Evolutionary conservation across 495 filamentous ascomycete genomes (phyloP).

Genomic region (Pyronema omphalodes): DNA sequence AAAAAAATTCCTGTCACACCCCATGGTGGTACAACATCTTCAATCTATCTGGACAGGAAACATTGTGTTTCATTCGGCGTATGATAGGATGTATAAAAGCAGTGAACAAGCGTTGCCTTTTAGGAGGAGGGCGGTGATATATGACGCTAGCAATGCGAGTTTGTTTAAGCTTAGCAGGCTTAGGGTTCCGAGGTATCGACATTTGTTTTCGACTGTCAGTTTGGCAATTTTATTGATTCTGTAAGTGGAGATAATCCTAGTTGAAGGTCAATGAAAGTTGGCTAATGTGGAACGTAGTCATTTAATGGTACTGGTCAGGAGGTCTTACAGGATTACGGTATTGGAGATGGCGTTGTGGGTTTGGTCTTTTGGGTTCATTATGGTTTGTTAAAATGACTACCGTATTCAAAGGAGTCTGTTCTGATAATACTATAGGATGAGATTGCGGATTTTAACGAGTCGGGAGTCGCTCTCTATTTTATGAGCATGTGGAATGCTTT

Average conservation of each 20-base stretch:
- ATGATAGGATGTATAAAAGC: conserved; percentile 59
- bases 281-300: conserved; percentile 3
- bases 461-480: conserved; percentile 83
- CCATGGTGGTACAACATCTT: conserved; percentile 74
- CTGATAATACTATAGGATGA: conserved; percentile 36
- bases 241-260: conserved; percentile 54
- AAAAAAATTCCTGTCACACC: conserved; percentile 77
- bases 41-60: conserved; percentile 92
- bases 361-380: conserved; percentile 91
- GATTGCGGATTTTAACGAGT: conserved; percentile 78
- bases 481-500: conserved; percentile 97
- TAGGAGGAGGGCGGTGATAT: conserved; percentile 64
- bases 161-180: conserved; percentile 77
- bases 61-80: conserved; percentile 74
- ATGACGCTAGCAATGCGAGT: conserved; percentile 75
- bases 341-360: conserved; percentile 86
- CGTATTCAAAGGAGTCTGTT: background rate
- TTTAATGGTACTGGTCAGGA: conserved; percentile 9
- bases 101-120: conserved; percentile 24
- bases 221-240: conserved; percentile 65
- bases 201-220: conserved; percentile 70
- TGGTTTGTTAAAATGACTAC: conserved; percentile 26
- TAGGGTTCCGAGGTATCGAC: conserved; percentile 75
- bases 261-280: conserved; percentile 21
- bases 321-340: conserved; percentile 56